Percentiles rank a stretch among this genome's conserved stretches.
phyloP scores from a whole-genome alignment of 306 rosid genomes.

The Rosa multiflora region DNA sequence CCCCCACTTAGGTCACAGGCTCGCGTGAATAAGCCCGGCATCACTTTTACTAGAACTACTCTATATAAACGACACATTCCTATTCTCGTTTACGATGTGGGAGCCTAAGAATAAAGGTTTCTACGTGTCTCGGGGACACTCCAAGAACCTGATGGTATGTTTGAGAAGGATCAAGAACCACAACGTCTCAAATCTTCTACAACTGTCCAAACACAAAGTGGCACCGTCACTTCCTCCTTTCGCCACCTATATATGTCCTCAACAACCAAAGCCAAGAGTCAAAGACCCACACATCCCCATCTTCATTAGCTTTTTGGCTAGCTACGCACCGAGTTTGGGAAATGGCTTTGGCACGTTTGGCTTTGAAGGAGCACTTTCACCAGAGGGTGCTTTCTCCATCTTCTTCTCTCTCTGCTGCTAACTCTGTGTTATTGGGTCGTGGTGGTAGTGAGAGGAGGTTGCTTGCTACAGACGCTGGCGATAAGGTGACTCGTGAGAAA shows the following conservation, averaged over 20 bases:
- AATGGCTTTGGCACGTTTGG: slow-evolving; percentile 78
- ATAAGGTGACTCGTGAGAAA: slow-evolving; percentile 33
- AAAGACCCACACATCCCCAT: neutral
- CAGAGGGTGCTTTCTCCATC: slow-evolving; percentile 38
- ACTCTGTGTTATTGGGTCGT: slow-evolving; percentile 14
- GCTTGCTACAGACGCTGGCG: slow-evolving; percentile 13
- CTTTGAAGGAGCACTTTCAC: slow-evolving; percentile 46
- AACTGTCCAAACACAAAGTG: slow-evolving; percentile 29
- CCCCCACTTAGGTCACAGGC: slow-evolving; percentile 1
- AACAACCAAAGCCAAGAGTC: neutral
- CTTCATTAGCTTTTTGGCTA: neutral
- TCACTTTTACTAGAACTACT: accelerated
- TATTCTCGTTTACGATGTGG: neutral
- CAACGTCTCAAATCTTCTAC: slow-evolving; percentile 54
- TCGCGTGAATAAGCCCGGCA: neutral
- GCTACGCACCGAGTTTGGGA: neutral
- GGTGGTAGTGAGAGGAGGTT: slow-evolving; percentile 14
- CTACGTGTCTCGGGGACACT: slow-evolving; percentile 4
- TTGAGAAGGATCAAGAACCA: slow-evolving; percentile 47
- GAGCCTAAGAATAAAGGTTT: neutral
- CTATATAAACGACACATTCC: neutral
- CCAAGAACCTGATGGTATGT: slow-evolving; percentile 7
- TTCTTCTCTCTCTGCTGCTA: slow-evolving; percentile 22
- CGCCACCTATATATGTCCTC: neutral
- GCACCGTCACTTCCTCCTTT: neutral